Percentiles rank a stretch among this genome's conserved stretches.
phyloP scores from a whole-genome alignment of 23 red algal genomes.

The Agarophyton chilense region DNA sequence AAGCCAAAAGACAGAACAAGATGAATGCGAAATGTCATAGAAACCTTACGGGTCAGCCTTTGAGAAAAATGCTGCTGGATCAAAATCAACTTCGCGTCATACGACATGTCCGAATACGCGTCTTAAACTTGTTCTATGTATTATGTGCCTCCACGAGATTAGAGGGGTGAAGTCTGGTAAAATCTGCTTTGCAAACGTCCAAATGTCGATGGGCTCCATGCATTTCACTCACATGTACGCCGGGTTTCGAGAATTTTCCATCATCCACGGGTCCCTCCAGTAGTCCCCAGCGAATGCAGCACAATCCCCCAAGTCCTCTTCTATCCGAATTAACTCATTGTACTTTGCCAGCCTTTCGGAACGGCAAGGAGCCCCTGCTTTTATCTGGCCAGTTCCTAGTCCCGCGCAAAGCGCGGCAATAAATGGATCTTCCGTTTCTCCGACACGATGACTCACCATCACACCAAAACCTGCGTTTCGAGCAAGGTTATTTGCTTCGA shows the following conservation, averaged over 20 bases:
- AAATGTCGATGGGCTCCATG: not conserved
- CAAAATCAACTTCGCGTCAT: too few species aligned
- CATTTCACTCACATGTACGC: not conserved
- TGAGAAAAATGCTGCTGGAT: too few species aligned
- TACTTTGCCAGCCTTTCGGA: constrained; percentile 96
- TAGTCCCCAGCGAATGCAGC: constrained; percentile 87
- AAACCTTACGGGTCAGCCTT: too few species aligned
- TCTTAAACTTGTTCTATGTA: too few species aligned
- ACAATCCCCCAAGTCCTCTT: constrained; percentile 81
- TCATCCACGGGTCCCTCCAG: constrained; percentile 92
- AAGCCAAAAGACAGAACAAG: not conserved
- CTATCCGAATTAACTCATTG: constrained; percentile 93
- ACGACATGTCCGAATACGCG: too few species aligned
- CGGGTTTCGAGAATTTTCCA: constrained; percentile 32
- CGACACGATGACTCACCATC: constrained; percentile 92
- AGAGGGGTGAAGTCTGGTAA: not conserved
- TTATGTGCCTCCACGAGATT: too few species aligned
- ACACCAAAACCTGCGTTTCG: constrained; percentile 89
- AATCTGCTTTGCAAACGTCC: not conserved
- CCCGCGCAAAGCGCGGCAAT: constrained; percentile 93
- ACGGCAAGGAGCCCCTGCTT: constrained; percentile 94
- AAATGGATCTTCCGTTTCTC: constrained; percentile 97
- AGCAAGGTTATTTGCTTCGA: constrained; percentile 81
- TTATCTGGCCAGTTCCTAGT: constrained; percentile 94
- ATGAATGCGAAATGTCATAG: not conserved